phyloP scores from a whole-genome alignment of 129 eudicot species.

The Ambrosia trifida region DNA sequence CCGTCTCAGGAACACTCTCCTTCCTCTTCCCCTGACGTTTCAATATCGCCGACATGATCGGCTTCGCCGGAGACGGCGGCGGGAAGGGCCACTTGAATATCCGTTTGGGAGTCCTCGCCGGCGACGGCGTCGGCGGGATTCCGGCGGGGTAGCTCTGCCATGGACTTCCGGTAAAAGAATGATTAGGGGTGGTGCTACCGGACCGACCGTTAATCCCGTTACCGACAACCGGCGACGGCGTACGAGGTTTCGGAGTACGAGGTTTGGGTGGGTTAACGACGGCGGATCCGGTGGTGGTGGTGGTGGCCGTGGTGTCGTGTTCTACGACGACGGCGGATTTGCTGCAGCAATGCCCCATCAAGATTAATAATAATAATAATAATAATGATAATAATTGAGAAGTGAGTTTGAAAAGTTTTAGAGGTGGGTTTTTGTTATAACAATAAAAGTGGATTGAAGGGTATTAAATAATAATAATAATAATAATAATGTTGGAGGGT shows the following conservation, averaged over 20 bases:
- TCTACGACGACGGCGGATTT: conserved; percentile 47
- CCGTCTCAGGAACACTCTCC: conserved; percentile 28
- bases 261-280: conserved; percentile 30
- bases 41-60: conserved; percentile 85
- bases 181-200: conserved; percentile 50
- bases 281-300: conserved; percentile 31
- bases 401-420: background rate
- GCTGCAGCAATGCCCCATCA: conserved; percentile 94
- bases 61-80: conserved; percentile 99
- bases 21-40: conserved; percentile 50
- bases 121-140: conserved; percentile 78
- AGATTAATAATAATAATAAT: background rate
- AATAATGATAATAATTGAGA: too few relatives aligned
- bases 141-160: conserved; percentile 85
- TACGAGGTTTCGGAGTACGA: conserved; percentile 38
- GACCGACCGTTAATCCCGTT: conserved; percentile 45
- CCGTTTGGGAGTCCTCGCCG: conserved; percentile 83
- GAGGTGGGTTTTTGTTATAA: conserved; percentile 15
- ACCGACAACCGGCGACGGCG: conserved; percentile 24
- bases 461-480: conserved; percentile 5
- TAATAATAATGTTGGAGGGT: conserved; percentile 1
- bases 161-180: conserved; percentile 73
- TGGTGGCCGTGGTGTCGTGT: conserved; percentile 9
- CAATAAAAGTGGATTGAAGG: background rate
- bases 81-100: conserved; percentile 94